A percentile compares a stretch with the other conserved stretches of the same genome.
These are phyloP conservation scores for Zygoascus ofunaensis DNA, from an alignment of 805 yeast genomes.

Conservation along the genomic window DNA sequence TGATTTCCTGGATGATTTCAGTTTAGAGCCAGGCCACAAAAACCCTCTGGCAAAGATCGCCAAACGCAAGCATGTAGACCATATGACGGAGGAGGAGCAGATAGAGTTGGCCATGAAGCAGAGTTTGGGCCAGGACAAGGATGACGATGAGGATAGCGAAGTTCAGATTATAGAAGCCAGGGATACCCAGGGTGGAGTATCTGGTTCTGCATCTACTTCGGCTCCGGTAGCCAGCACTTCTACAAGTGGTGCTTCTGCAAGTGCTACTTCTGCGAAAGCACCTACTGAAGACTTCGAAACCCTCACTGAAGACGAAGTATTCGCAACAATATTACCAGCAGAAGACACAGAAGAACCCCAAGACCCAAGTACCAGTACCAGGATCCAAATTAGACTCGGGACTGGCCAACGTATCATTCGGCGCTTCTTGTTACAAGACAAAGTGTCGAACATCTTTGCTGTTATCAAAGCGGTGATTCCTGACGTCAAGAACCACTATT, in stretches of 20 bases:
- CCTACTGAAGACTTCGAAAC: slow-evolving; percentile 17
- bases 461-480: slow-evolving; percentile 54
- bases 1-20: slow-evolving; percentile 56
- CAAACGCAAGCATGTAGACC: slow-evolving; percentile 49
- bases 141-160: slow-evolving; percentile 27
- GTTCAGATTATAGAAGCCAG: slow-evolving; percentile 8
- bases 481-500: slow-evolving; percentile 35
- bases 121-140: slow-evolving; percentile 38
- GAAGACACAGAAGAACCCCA: slow-evolving; percentile 56
- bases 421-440: slow-evolving; percentile 51
- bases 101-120: slow-evolving; percentile 64
- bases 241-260: not conserved
- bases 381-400: slow-evolving; percentile 82
- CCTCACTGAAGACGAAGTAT: slow-evolving; percentile 34
- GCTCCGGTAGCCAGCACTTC: not conserved
- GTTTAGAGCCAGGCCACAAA: slow-evolving; percentile 50
- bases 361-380: slow-evolving; percentile 48
- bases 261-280: not conserved
- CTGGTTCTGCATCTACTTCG: slow-evolving; percentile 3
- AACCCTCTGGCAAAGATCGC: slow-evolving; percentile 44
- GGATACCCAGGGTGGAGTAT: slow-evolving; percentile 7
- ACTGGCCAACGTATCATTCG: slow-evolving; percentile 78
- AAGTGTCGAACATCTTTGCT: slow-evolving; percentile 52
- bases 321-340: slow-evolving; percentile 41
- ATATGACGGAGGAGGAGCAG: slow-evolving; percentile 80